phyloP scores from a whole-genome alignment of 2,329 filamentous ascomycete genomes.

The Trichoderma asperellum region DNA sequence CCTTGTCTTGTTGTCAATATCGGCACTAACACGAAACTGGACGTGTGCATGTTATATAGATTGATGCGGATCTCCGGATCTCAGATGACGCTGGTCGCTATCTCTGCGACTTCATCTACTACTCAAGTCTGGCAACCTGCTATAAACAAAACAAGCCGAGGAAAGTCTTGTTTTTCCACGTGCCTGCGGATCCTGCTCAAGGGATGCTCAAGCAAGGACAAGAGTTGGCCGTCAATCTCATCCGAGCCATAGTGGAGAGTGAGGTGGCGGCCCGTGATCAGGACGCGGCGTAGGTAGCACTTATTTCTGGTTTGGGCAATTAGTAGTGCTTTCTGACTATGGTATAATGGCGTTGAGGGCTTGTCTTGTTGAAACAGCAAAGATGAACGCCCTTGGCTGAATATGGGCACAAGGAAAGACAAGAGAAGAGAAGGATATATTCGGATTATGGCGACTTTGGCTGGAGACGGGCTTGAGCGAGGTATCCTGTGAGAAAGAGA shows the following conservation, averaged over 20 bases:
- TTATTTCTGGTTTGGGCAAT: not conserved
- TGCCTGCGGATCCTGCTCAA: conserved; percentile 63
- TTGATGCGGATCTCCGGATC: conserved; percentile 55
- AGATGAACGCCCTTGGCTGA: not conserved
- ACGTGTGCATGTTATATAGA: conserved; percentile 35
- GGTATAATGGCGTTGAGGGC: not conserved
- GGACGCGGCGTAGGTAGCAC: not conserved
- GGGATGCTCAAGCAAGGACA: conserved; percentile 53
- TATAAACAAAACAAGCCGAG: conserved; percentile 51
- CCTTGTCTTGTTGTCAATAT: too few species aligned
- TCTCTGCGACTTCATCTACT: conserved; percentile 80
- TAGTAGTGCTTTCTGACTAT: not conserved
- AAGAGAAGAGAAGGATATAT: not conserved
- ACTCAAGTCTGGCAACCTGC: conserved; percentile 65
- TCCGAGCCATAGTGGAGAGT: conserved; percentile 61
- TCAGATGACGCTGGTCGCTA: conserved; percentile 74
- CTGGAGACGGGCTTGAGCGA: not conserved
- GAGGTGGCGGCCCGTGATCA: conserved; percentile 38
- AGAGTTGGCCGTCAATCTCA: conserved; percentile 58
- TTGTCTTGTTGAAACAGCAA: not conserved
- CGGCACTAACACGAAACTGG: not conserved
- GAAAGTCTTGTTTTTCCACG: conserved; percentile 72
- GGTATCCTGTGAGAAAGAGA: not conserved
- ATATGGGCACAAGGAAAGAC: not conserved
- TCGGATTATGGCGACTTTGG: not conserved